Base-by-base conservation (phyloP, 148 eudicot species). In the Diospyros lotus region DNA sequence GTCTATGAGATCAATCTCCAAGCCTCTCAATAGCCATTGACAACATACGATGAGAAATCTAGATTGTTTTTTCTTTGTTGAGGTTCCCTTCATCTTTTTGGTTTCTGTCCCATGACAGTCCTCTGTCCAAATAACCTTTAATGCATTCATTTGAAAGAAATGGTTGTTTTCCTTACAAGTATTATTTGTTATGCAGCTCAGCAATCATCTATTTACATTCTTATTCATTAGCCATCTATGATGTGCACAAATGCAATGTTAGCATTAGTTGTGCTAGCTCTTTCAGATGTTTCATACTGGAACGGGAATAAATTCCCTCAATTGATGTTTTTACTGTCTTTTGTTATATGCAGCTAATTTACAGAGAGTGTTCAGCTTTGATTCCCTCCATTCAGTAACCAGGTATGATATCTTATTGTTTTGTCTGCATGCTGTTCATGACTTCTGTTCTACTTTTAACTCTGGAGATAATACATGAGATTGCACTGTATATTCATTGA, bases 311-410 rank as follows among this genome's bases (percentile, higher is more conserved):
- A 42, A 41, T 17, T 28, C 9, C 17, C 15, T 45, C 11, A 42
- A 28, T 69, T 71, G 58, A 78, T 66, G 4, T 48, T 3, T 51
- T 38, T 28, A 3, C 40, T 51, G 4, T 45, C 13, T 38, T 45
- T 75, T 58, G 42, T 51, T 28, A 53, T 60, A 48, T 80, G 86
- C 90, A 93, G 97, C 84, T 73, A 84, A 80, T 79, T 71, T 84
- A 64, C 82, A 86, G 44, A 87, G 79, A 41, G 81, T 83, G 66
- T 81, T 90, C 76, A 86, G 88, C 73, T 87, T 78, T 80, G 96
- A 89, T 73, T 84, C 93, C 66, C 86, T 86, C 60, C 96, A 89
- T 69, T 82, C 84, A 71, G 85, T 85, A 28, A 88, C 85, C 44
- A 90, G 90, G 98, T 91, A 81, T 73, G 69, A 69, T 38, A 38